These are phyloP conservation scores for Paulownia fortunei DNA, from an alignment of 257 asterid genomes.

Conservation along the genomic window DNA sequence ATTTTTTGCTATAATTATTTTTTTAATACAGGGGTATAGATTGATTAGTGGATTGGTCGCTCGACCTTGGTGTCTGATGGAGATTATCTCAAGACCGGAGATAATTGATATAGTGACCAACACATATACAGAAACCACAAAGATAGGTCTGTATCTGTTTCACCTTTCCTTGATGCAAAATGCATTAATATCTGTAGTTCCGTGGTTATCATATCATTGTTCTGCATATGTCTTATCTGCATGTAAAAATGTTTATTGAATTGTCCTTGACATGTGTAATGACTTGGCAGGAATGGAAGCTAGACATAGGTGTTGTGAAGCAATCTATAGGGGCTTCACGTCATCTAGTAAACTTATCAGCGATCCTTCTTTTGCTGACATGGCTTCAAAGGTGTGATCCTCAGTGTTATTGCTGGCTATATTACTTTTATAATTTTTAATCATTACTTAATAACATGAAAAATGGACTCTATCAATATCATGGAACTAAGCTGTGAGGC, in stretches of 20 bases:
- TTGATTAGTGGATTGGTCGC: constrained; percentile 75
- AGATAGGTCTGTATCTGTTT: constrained; percentile 64
- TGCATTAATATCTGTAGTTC: neutral
- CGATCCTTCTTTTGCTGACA: constrained; percentile 59
- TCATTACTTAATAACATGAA: neutral
- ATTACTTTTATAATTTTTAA: neutral
- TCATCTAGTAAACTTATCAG: constrained; percentile 60
- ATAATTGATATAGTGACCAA: constrained; percentile 67
- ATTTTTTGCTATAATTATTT: neutral
- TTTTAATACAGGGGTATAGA: constrained; percentile 72
- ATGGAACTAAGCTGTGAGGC: neutral
- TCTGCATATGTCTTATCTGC: neutral
- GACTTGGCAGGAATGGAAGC: constrained; percentile 89
- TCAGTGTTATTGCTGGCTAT: neutral
- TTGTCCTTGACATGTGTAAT: neutral
- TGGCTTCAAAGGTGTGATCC: constrained; percentile 67
- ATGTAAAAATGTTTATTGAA: neutral
- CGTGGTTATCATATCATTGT: neutral
- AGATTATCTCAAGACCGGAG: constrained; percentile 72
- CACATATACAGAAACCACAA: constrained; percentile 64
- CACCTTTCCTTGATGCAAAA: constrained; percentile 4
- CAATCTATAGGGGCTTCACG: constrained; percentile 57
- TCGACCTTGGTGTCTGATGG: constrained; percentile 91
- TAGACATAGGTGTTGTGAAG: constrained; percentile 84
- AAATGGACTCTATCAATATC: neutral